phyloP scores from a whole-genome alignment of 257 asterid genomes.

The Ajuga chamaepitys region DNA sequence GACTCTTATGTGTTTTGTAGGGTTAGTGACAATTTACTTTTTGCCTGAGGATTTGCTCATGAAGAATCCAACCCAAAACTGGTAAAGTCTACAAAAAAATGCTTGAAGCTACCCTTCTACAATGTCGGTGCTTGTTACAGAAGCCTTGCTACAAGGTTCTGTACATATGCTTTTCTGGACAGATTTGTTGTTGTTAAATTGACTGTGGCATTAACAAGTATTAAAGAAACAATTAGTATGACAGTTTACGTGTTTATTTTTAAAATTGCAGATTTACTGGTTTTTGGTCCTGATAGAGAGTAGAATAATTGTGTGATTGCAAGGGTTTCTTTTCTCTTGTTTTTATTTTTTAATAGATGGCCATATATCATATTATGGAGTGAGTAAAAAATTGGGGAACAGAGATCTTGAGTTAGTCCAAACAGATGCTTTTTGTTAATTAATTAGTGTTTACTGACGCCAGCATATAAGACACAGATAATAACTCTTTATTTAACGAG shows the following conservation, averaged over 20 bases:
- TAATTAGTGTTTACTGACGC: too few relatives aligned
- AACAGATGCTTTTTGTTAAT: not conserved
- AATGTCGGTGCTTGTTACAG: not conserved
- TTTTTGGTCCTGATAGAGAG: not conserved
- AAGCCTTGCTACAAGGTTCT: constrained; percentile 10
- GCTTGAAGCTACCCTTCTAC: not conserved
- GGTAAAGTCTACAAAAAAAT: not conserved
- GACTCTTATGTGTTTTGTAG: not conserved
- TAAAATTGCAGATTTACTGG: not conserved
- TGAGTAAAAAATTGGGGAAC: not conserved
- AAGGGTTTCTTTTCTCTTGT: not conserved
- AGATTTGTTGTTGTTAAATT: not conserved
- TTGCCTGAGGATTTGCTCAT: not conserved
- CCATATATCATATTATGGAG: not conserved
- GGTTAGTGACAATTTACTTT: not conserved
- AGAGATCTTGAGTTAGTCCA: constrained; percentile 1
- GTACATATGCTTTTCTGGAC: not conserved
- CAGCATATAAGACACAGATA: too few relatives aligned
- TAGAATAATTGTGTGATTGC: not conserved
- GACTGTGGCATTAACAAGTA: not conserved
- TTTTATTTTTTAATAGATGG: not conserved
- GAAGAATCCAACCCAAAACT: not conserved
- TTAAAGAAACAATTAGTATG: not conserved
- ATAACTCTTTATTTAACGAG: too few relatives aligned
- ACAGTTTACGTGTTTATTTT: not conserved